These are phyloP conservation scores for Lactifluus volemus DNA, from an alignment of 768 basidiomycete species.

Conservation along the genomic window DNA sequence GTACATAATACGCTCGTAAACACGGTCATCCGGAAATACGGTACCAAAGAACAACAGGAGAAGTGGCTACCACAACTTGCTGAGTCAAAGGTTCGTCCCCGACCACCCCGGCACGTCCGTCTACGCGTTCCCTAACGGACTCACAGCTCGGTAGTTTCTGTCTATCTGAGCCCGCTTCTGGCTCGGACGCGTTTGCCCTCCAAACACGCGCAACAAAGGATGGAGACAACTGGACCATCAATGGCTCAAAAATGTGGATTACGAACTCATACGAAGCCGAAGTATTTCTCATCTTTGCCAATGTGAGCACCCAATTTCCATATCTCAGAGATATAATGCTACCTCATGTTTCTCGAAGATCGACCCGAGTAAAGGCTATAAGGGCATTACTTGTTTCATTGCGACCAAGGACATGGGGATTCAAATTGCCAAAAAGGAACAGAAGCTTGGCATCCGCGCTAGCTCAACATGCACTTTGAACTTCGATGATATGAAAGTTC, in stretches of 20 bases:
- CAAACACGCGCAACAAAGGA: constrained; percentile 88
- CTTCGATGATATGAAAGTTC: constrained; percentile 90
- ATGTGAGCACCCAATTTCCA: constrained; percentile 39
- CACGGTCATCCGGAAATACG: constrained; percentile 85
- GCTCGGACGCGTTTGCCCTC: constrained; percentile 95
- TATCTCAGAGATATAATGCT: neutral
- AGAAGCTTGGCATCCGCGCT: constrained; percentile 94
- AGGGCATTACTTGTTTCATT: constrained; percentile 97
- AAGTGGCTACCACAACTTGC: constrained; percentile 84
- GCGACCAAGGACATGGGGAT: constrained; percentile 96
- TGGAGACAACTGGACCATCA: constrained; percentile 77
- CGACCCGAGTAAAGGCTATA: constrained; percentile 92
- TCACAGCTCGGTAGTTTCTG: constrained; percentile 90
- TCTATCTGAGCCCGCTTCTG: constrained; percentile 85
- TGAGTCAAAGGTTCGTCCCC: constrained; percentile 51
- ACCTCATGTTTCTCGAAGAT: constrained; percentile 32
- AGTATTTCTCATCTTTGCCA: constrained; percentile 91
- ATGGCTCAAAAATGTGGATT: constrained; percentile 99
- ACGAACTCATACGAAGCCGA: constrained; percentile 92
- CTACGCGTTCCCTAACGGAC: neutral
- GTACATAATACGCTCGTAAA: constrained; percentile 99
- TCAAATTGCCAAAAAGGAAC: constrained; percentile 96
- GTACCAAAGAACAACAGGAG: constrained; percentile 73
- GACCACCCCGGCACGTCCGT: neutral
- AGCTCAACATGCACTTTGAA: constrained; percentile 91